Evolutionary conservation across 192 early-diverging fungal species (phyloP).

Genomic region (Geranomyces michiganensis): DNA sequence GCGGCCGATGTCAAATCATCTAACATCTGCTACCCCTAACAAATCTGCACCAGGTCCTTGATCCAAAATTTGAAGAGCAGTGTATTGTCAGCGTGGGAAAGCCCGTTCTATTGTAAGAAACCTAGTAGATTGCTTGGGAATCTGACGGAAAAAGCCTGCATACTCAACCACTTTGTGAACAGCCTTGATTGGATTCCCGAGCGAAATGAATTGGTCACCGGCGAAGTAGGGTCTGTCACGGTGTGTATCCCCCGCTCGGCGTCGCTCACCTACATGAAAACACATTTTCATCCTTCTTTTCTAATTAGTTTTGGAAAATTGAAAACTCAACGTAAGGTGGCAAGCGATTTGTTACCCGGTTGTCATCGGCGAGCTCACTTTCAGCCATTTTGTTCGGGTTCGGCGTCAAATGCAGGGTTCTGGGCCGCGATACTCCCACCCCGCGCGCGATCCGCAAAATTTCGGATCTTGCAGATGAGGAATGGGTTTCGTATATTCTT

Average conservation of each 20-base stretch:
- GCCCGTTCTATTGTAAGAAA: constrained; percentile 49
- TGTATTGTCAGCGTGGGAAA: constrained; percentile 39
- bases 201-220: constrained; percentile 45
- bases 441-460: constrained; percentile 33
- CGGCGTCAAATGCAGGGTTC: constrained; percentile 5
- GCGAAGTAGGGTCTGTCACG: constrained; percentile 46
- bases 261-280: background rate
- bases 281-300: background rate
- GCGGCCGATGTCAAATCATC: no score
- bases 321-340: constrained; percentile 17
- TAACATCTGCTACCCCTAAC: no score
- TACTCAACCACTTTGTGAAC: background rate
- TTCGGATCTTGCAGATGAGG: constrained; percentile 44
- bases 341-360: background rate
- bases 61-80: constrained; percentile 42
- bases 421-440: background rate
- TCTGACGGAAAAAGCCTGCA: background rate
- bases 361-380: background rate
- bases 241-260: constrained; percentile 2
- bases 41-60: constrained; percentile 46
- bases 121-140: background rate
- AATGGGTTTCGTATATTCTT: constrained; percentile 49
- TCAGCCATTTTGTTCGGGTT: background rate
- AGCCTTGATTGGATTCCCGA: constrained; percentile 36
- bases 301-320: constrained; percentile 18